Evolutionary conservation across 176 grass and related monocot species (phyloP), one percentile per base, ranked within the genome.

Genomic region (Aechmea fasciata): DNA sequence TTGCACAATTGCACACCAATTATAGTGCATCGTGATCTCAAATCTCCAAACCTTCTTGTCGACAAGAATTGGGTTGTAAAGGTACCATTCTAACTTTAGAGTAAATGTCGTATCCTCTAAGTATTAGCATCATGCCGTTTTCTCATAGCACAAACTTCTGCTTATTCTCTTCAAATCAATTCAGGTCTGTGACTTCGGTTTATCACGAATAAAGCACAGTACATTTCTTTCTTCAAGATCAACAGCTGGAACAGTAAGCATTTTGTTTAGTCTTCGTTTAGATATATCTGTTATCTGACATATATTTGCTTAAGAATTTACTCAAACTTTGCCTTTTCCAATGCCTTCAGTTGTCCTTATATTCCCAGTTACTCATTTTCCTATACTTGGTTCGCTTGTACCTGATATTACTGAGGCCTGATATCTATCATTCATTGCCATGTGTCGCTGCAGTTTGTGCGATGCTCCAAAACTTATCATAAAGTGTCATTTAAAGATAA

Each of bases 61-160:
- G 90, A 99, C 79, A 99, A 90, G 70, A 99, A 99, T 68, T 99
- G 94, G 94, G 90, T 99, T 77, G 94, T 99, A 52, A 99, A 99
- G 94, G 94, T 99, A 90, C 87, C 18, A 24, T 53, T 51, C 33
- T 41, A 41, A 52, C 17, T 26, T 77, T 80, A 17, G 63, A 82
- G 19, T 23, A 67, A 25, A 49, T 82, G 63, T 83, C 68, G 13
- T 48, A 68, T 75, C 68, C 22, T 50, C 66, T 23, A 48, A 51
- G 22, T 68, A 49, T 83, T 64, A 52, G 24, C 28, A 23, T 64
- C 59, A 14, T 77, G 57, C 12, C 0, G 25, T 64, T 61, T 52
- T 77, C 55, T 73, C 14, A 51, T 48, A 51, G 17, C 59, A 69
- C 50, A 82, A 82, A 7, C 11, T 73, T 74, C 79, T 71, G 53